Conservation (phyloP, 2,329 filamentous ascomycete genomes). For the Arthroderma sp. region DNA sequence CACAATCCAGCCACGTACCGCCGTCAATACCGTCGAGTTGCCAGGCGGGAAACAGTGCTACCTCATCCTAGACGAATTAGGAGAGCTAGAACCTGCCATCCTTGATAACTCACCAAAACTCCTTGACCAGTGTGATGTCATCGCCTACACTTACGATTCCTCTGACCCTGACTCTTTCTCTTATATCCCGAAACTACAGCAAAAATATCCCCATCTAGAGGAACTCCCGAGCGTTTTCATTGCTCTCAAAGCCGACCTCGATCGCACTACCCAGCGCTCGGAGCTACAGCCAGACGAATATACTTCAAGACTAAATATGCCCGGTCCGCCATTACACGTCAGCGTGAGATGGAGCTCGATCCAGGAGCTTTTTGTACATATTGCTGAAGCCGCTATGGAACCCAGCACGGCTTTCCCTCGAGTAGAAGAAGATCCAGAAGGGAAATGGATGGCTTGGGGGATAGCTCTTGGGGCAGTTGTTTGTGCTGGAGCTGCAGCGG, state of each 20-base stretch:
- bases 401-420: slow-evolving; percentile 82
- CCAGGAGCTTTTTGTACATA: slow-evolving; percentile 78
- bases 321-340: slow-evolving; percentile 72
- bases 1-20: slow-evolving; percentile 85
- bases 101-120: slow-evolving; percentile 77
- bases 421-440: slow-evolving; percentile 63
- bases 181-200: slow-evolving; percentile 71
- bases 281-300: slow-evolving; percentile 88
- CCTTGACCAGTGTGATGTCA: slow-evolving; percentile 78
- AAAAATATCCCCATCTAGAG: slow-evolving; percentile 69
- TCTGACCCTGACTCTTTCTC: slow-evolving; percentile 92
- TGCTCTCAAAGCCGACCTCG: slow-evolving; percentile 85
- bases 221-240: slow-evolving; percentile 85
- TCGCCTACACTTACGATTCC: slow-evolving; percentile 94
- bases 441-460: slow-evolving; percentile 74
- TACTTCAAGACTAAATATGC: slow-evolving; percentile 72
- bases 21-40: slow-evolving; percentile 91
- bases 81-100: slow-evolving; percentile 87
- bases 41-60: slow-evolving; percentile 96
- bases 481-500: slow-evolving; percentile 44
- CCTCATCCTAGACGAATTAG: slow-evolving; percentile 86
- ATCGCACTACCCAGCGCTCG: slow-evolving; percentile 90
- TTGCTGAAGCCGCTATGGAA: slow-evolving; percentile 84
- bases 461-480: slow-evolving; percentile 64
- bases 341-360: slow-evolving; percentile 92